phyloP scores from a whole-genome alignment of 2,329 filamentous ascomycete genomes.

The Penicillium sp. region DNA sequence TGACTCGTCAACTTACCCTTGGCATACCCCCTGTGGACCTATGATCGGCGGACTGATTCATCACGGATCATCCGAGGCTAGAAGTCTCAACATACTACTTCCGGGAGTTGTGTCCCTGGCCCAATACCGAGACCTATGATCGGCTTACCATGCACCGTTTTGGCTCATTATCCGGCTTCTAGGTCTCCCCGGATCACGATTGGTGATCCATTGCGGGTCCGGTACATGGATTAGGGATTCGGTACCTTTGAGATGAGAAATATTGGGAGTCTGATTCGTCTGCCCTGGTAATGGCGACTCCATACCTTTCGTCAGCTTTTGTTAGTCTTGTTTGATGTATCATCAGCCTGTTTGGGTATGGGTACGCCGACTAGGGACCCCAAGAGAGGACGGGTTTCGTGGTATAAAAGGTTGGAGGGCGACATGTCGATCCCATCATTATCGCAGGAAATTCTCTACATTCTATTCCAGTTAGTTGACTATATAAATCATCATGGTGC shows the following conservation, averaged over 20 bases:
- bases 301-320: slow-evolving; percentile 2
- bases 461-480: background rate
- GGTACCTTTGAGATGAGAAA: slow-evolving; percentile 10
- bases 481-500: slow-evolving; percentile 17
- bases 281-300: background rate
- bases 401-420: background rate
- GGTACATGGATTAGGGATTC: background rate
- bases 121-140: background rate
- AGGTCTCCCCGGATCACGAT: background rate
- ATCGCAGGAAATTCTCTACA: background rate
- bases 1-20: background rate
- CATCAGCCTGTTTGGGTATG: background rate
- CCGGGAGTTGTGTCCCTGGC: background rate
- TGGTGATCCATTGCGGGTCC: slow-evolving; percentile 7
- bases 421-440: background rate
- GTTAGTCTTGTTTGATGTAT: background rate
- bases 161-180: background rate
- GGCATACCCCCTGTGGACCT: background rate
- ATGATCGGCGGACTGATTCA: background rate
- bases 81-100: background rate
- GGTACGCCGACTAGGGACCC: background rate
- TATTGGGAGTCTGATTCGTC: slow-evolving; percentile 8
- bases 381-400: background rate
- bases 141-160: background rate
- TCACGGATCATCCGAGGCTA: background rate